Evolutionary conservation across 768 basidiomycete species (phyloP).

Genomic region (Psilocybe tampanensis): DNA sequence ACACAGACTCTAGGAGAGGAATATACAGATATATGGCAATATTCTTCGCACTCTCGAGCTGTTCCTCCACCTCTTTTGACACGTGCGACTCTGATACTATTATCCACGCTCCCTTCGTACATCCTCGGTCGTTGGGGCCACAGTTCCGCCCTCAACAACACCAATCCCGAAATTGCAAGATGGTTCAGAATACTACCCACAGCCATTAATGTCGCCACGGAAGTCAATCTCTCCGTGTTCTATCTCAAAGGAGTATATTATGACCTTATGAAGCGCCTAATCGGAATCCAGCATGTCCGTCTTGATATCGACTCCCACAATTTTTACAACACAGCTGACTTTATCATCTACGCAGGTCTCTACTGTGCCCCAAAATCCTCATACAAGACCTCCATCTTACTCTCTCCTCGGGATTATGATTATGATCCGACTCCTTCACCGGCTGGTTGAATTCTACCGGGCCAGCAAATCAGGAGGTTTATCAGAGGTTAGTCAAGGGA

Average conservation of each 20-base stretch:
- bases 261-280: constrained; percentile 63
- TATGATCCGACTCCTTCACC: constrained; percentile 61
- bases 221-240: constrained; percentile 80
- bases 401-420: constrained; percentile 82
- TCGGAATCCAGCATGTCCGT: constrained; percentile 69
- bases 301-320: constrained; percentile 11
- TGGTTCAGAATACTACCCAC: constrained; percentile 46
- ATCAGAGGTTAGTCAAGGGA: constrained; percentile 27
- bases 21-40: constrained; percentile 85
- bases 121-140: constrained; percentile 51
- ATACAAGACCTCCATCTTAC: constrained; percentile 80
- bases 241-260: constrained; percentile 84
- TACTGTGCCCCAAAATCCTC: constrained; percentile 68
- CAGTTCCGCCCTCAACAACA: constrained; percentile 36
- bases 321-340: neutral
- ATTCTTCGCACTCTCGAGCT: constrained; percentile 42
- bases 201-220: constrained; percentile 56
- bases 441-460: constrained; percentile 52
- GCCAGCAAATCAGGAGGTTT: constrained; percentile 18
- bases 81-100: constrained; percentile 60
- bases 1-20: constrained; percentile 89
- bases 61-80: constrained; percentile 46
- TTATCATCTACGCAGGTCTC: constrained; percentile 63
- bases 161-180: constrained; percentile 34
- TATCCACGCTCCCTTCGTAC: constrained; percentile 69